These are phyloP conservation scores for Trametes pubescens DNA, from an alignment of 1,284 basidiomycete genomes.

Conservation along the genomic window DNA sequence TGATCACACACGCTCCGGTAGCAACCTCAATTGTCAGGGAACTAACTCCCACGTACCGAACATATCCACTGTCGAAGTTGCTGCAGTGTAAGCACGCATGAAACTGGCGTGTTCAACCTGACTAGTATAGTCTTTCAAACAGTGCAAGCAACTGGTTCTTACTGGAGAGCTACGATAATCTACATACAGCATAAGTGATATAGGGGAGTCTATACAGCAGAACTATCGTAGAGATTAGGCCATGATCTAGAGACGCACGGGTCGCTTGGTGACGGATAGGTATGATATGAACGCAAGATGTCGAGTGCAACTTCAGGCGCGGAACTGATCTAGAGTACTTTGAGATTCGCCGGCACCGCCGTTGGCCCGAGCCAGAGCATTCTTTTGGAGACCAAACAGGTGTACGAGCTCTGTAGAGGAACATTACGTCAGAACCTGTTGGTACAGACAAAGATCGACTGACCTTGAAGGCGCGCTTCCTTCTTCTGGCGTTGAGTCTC, in stretches of 20 bases:
- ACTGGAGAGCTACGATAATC: not conserved
- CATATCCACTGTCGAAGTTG: too few species aligned
- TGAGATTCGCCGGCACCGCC: slow-evolving; percentile 24
- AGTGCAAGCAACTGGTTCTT: not conserved
- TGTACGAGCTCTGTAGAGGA: slow-evolving; percentile 30
- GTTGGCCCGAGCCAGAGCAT: slow-evolving; percentile 8
- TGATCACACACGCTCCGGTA: too few species aligned
- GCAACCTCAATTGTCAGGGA: too few species aligned
- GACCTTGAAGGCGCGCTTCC: slow-evolving; percentile 77
- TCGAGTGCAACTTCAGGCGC: slow-evolving; percentile 1
- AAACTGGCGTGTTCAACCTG: too few species aligned
- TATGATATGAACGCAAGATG: not conserved
- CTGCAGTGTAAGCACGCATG: too few species aligned
- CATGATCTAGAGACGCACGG: not conserved
- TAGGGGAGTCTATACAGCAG: slow-evolving; percentile 3
- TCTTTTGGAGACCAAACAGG: slow-evolving; percentile 32
- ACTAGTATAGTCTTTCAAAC: too few species aligned
- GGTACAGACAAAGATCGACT: not conserved
- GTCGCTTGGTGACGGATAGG: not conserved
- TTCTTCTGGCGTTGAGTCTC: slow-evolving; percentile 77
- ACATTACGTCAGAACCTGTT: not conserved
- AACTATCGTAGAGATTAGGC: not conserved
- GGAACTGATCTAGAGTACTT: slow-evolving; percentile 35
- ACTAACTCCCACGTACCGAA: too few species aligned
- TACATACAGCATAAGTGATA: slow-evolving; percentile 7